phyloP scores from a whole-genome alignment of 2,329 filamentous ascomycete genomes.

The Exophiala phaeomuriformis region DNA sequence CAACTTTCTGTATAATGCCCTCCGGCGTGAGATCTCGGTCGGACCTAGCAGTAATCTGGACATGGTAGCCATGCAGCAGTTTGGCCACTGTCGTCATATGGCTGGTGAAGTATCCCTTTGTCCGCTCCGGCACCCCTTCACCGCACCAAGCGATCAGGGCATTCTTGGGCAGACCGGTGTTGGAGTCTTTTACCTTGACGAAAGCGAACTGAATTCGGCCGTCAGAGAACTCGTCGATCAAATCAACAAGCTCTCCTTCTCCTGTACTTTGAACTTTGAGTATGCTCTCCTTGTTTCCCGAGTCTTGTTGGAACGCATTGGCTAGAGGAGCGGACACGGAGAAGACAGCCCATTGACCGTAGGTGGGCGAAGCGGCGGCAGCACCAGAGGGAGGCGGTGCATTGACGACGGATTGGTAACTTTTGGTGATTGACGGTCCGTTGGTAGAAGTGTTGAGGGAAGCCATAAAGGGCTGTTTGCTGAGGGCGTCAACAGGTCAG shows the following conservation, averaged over 20 bases:
- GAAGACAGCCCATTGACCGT: conserved; percentile 89
- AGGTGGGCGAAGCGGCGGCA: conserved; percentile 64
- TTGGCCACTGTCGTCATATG: conserved; percentile 85
- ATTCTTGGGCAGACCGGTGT: conserved; percentile 80
- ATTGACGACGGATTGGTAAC: conserved; percentile 63
- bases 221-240: conserved; percentile 94
- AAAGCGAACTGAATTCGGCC: conserved; percentile 96
- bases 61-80: conserved; percentile 91
- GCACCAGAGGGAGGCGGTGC: conserved; percentile 50
- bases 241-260: conserved; percentile 82
- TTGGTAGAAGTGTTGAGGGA: conserved; percentile 73
- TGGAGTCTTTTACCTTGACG: conserved; percentile 92
- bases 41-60: conserved; percentile 91
- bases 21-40: conserved; percentile 83
- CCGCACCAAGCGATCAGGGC: conserved; percentile 96
- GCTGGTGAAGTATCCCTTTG: conserved; percentile 97
- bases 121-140: conserved; percentile 94
- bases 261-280: conserved; percentile 90
- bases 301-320: conserved; percentile 82
- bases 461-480: conserved; percentile 51
- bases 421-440: conserved; percentile 70
- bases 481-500: neutral
- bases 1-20: conserved; percentile 82
- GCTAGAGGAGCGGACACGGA: conserved; percentile 85
- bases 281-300: conserved; percentile 80